These are phyloP conservation scores for Aspergillus candidus DNA, from an alignment of 2,329 filamentous ascomycete species.

Conservation along the genomic window DNA sequence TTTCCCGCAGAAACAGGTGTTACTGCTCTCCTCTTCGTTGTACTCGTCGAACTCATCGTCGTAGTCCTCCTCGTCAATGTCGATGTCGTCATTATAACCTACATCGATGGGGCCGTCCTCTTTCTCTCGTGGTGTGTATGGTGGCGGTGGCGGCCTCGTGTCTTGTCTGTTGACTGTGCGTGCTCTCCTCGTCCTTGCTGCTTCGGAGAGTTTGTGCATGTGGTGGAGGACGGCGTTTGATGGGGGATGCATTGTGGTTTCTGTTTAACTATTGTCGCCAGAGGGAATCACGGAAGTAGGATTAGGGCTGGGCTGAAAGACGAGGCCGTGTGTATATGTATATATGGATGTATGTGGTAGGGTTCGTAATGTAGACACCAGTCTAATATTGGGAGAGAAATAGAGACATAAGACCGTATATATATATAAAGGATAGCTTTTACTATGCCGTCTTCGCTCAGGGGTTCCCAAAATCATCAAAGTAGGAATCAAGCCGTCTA, in stretches of 20 bases:
- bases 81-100: neutral
- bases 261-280: neutral
- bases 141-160: slow-evolving; percentile 15
- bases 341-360: neutral
- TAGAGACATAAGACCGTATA: too few species aligned
- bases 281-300: neutral
- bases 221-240: slow-evolving; percentile 25
- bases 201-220: slow-evolving; percentile 23
- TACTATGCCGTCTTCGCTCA: too few species aligned
- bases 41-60: slow-evolving; percentile 8
- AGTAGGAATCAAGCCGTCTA: too few species aligned
- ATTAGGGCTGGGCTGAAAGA: neutral
- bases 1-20: neutral
- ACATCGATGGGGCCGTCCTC: neutral
- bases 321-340: neutral
- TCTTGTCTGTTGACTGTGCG: neutral
- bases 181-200: slow-evolving; percentile 7
- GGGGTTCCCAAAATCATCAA: too few species aligned
- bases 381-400: too few species aligned
- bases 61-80: slow-evolving; percentile 6
- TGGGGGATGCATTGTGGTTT: slow-evolving; percentile 21
- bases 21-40: neutral
- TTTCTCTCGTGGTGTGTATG: slow-evolving; percentile 14
- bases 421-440: too few species aligned
- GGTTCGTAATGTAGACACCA: too few species aligned